Conservation (phyloP, 2,329 filamentous ascomycete species). For the Epichloe gansuensis region DNA sequence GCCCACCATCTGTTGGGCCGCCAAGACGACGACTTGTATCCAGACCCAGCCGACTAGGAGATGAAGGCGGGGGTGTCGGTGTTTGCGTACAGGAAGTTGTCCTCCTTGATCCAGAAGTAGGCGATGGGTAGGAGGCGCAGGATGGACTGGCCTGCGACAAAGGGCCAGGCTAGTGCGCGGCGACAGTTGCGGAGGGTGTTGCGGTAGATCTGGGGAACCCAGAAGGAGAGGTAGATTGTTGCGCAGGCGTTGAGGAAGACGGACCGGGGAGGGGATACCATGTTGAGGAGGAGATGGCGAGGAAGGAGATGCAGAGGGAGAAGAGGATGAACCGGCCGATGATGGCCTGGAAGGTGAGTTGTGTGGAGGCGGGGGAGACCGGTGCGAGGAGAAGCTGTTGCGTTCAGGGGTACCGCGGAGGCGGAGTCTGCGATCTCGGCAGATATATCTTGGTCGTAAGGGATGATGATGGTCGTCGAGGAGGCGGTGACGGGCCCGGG, state of each 20-base stretch:
- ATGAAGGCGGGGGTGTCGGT: slow-evolving; percentile 55
- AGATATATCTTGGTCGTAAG: slow-evolving; percentile 51
- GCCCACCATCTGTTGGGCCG: slow-evolving; percentile 71
- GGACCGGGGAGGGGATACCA: slow-evolving; percentile 46
- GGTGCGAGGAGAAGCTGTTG: slow-evolving; percentile 12
- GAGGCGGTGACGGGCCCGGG: slow-evolving; percentile 29
- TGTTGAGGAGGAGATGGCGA: slow-evolving; percentile 46
- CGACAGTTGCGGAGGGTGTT: slow-evolving; percentile 87
- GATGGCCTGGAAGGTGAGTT: slow-evolving; percentile 40
- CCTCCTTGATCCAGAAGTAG: slow-evolving; percentile 69
- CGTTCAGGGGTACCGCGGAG: slow-evolving; percentile 20
- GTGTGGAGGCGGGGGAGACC: slow-evolving; percentile 14
- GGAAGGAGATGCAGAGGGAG: slow-evolving; percentile 42
- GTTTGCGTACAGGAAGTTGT: slow-evolving; percentile 71
- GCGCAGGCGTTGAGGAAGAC: slow-evolving; percentile 51
- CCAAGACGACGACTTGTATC: slow-evolving; percentile 71
- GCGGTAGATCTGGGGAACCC: slow-evolving; percentile 82
- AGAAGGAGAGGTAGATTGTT: slow-evolving; percentile 76
- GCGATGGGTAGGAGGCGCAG: slow-evolving; percentile 68
- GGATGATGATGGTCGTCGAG: slow-evolving; percentile 45
- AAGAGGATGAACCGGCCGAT: slow-evolving; percentile 45
- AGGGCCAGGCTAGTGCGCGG: slow-evolving; percentile 82
- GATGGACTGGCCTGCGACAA: slow-evolving; percentile 71
- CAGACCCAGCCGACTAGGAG: slow-evolving; percentile 61
- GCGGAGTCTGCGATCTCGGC: slow-evolving; percentile 42